Conservation (phyloP, 2,329 filamentous ascomycete genomes). For the Fusarium mexicanum region DNA sequence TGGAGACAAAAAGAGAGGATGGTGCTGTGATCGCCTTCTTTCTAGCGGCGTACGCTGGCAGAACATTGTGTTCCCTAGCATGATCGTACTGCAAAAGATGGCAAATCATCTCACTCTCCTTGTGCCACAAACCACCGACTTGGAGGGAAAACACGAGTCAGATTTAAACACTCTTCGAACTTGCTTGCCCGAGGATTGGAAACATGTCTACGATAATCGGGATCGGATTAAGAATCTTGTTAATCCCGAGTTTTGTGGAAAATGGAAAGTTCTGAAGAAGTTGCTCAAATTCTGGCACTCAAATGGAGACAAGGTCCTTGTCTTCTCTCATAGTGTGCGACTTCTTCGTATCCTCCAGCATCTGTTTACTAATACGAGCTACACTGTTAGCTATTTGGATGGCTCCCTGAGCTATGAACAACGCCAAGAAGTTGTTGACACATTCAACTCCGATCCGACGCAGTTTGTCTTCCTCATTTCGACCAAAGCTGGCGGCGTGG, state of each 20-base stretch:
- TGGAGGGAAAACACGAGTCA: constrained; percentile 77
- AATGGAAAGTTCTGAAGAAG: constrained; percentile 92
- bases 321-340: constrained; percentile 93
- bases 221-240: constrained; percentile 84
- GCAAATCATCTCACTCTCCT: constrained; percentile 93
- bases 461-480: constrained; percentile 98
- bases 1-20: constrained; percentile 74
- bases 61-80: constrained; percentile 83
- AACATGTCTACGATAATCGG: constrained; percentile 75
- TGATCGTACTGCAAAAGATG: constrained; percentile 84
- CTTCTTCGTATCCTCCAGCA: constrained; percentile 85
- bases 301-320: constrained; percentile 91
- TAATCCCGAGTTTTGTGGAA: constrained; percentile 92
- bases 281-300: constrained; percentile 89
- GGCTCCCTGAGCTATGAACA: constrained; percentile 86
- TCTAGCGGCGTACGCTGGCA: constrained; percentile 75
- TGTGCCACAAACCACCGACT: constrained; percentile 73
- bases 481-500: constrained; percentile 91
- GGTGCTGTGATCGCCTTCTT: constrained; percentile 76
- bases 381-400: constrained; percentile 91
- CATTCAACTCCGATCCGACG: constrained; percentile 86
- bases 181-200: constrained; percentile 80
- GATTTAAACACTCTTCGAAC: constrained; percentile 78
- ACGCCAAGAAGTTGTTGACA: constrained; percentile 82
- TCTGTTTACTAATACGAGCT: constrained; percentile 87